Conservation (phyloP, 306 rosid genomes). For the Cucurbita pepo region DNA sequence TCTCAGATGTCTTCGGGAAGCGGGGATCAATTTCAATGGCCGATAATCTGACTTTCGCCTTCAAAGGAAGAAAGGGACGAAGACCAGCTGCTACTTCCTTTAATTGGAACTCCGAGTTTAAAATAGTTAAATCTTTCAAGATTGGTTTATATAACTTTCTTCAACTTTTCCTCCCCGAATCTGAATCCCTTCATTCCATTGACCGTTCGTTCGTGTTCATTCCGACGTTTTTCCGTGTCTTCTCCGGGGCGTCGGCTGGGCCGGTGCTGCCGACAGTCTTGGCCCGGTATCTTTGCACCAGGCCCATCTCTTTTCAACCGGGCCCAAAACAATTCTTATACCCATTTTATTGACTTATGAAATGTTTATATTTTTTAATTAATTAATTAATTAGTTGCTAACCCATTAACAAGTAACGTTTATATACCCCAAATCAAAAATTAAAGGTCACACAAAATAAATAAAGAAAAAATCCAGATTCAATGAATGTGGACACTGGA, state of each 20-base stretch:
- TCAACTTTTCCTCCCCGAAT: not conserved
- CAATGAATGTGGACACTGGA: constrained; percentile 1
- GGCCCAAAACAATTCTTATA: too few species aligned
- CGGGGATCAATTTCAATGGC: not conserved
- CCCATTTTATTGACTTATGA: too few species aligned
- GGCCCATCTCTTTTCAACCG: too few species aligned
- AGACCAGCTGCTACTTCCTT: not conserved
- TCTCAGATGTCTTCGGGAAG: not conserved
- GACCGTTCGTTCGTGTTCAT: not conserved
- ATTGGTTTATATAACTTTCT: not conserved
- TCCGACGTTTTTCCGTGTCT: not conserved
- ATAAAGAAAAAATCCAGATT: not conserved
- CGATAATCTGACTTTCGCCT: constrained; percentile 1
- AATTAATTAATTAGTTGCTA: too few species aligned
- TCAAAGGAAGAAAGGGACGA: not conserved
- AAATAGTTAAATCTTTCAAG: not conserved
- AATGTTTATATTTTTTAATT: too few species aligned
- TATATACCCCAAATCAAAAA: too few species aligned
- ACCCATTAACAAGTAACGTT: too few species aligned
- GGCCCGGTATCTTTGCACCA: not conserved
- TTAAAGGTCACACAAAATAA: too few species aligned
- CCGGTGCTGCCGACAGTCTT: not conserved
- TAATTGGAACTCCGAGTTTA: not conserved
- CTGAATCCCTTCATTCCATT: not conserved
- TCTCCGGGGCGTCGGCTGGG: not conserved